A percentile compares a stretch with the other conserved stretches of the same genome.
These are phyloP conservation scores for Mycena metata DNA, from an alignment of 768 basidiomycete species.

Conservation along the genomic window DNA sequence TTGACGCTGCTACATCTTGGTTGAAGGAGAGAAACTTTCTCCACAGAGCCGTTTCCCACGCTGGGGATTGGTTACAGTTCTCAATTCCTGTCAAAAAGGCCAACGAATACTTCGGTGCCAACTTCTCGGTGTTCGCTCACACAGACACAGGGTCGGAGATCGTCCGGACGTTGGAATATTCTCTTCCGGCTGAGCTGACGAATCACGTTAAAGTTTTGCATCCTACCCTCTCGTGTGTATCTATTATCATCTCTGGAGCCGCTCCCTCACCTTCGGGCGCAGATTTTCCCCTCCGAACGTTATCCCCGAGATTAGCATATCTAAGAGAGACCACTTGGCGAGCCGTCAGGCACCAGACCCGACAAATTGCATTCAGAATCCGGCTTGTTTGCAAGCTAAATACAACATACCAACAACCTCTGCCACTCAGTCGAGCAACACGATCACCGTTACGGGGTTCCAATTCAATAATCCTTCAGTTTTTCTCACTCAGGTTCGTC, in stretches of 20 bases:
- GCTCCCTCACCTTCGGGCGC: conserved; percentile 33
- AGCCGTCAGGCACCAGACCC: too few species aligned
- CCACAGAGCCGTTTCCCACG: conserved; percentile 30
- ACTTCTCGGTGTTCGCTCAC: conserved; percentile 41
- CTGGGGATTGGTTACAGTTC: conserved; percentile 42
- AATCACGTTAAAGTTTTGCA: conserved; percentile 43
- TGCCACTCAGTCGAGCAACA: conserved; percentile 39
- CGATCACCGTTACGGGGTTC: conserved; percentile 20
- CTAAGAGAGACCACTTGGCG: too few species aligned
- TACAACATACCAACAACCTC: conserved; percentile 20
- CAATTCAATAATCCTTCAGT: conserved; percentile 9
- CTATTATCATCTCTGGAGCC: too few species aligned
- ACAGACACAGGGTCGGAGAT: conserved; percentile 29
- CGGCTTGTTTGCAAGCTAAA: conserved; percentile 6
- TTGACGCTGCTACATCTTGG: conserved; percentile 39
- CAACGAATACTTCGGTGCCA: conserved; percentile 41
- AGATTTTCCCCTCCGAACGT: conserved; percentile 17
- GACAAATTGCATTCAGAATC: too few species aligned
- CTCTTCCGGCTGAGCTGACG: conserved; percentile 40
- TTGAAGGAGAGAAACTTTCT: conserved; percentile 38
- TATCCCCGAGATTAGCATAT: conserved; percentile 27
- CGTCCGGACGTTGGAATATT: conserved; percentile 44
- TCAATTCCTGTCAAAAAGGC: conserved; percentile 41
- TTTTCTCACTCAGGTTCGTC: conserved; percentile 25
- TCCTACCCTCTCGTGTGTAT: too few species aligned